These are phyloP conservation scores for Peniophora sp. DNA, from an alignment of 1,284 basidiomycete genomes.

Conservation along the genomic window DNA sequence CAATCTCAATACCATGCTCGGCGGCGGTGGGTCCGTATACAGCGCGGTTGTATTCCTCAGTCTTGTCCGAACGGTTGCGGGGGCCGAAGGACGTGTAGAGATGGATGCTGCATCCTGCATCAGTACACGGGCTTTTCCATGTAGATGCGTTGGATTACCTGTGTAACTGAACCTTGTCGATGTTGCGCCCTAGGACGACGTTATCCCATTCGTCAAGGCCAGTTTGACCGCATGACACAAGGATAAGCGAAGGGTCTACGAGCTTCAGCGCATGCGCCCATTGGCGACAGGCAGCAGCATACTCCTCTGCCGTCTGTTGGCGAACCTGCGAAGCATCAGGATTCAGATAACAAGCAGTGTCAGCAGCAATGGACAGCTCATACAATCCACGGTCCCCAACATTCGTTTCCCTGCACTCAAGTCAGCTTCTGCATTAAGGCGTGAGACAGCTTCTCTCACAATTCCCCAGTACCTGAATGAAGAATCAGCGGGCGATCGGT, in stretches of 20 bases:
- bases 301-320: conserved; percentile 49
- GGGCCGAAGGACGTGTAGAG: conserved; percentile 20
- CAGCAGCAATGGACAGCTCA: background rate
- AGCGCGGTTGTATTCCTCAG: conserved; percentile 17
- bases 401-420: conserved; percentile 31
- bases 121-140: background rate
- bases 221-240: conserved; percentile 54
- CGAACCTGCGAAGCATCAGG: conserved; percentile 54
- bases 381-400: conserved; percentile 34
- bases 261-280: conserved; percentile 60
- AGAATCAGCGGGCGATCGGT: no score
- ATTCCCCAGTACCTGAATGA: conserved; percentile 19
- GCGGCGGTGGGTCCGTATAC: conserved; percentile 33
- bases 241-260: conserved; percentile 49
- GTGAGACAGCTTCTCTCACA: background rate
- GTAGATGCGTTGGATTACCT: conserved; percentile 10
- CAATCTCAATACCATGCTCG: conserved; percentile 40
- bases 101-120: conserved; percentile 12
- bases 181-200: conserved; percentile 24
- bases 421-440: background rate
- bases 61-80: conserved; percentile 15
- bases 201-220: conserved; percentile 31
- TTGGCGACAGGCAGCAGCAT: conserved; percentile 48
- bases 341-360: background rate
- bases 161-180: conserved; percentile 26